phyloP scores from a whole-genome alignment of 2,329 filamentous ascomycete genomes.

The Cytospora piceicola region DNA sequence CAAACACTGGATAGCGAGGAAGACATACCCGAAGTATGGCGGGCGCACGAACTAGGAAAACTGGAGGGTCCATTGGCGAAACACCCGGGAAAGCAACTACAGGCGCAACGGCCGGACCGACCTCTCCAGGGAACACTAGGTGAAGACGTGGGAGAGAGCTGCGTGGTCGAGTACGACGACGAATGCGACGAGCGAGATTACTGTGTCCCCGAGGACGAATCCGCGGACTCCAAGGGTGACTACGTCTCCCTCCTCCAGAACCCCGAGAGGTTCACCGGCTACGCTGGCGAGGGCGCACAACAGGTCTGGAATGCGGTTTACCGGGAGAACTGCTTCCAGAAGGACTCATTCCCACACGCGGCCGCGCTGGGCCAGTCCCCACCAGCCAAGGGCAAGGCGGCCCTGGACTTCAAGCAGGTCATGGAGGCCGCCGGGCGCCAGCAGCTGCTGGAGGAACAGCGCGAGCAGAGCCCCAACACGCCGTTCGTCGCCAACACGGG shows the following conservation, averaged over 20 bases:
- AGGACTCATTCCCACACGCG: constrained; percentile 64
- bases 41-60: constrained; percentile 88
- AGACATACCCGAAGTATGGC: constrained; percentile 90
- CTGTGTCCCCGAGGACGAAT: constrained; percentile 94
- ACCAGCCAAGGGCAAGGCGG: constrained; percentile 54
- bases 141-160: constrained; percentile 88
- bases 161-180: constrained; percentile 95
- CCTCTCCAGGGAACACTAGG: constrained; percentile 84
- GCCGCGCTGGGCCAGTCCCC: constrained; percentile 56
- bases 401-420: constrained; percentile 64
- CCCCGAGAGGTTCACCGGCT: constrained; percentile 94
- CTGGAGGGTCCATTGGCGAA: constrained; percentile 88
- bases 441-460: constrained; percentile 63
- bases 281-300: constrained; percentile 79
- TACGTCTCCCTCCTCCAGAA: constrained; percentile 95
- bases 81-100: constrained; percentile 78
- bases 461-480: constrained; percentile 57
- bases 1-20: constrained; percentile 94
- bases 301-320: constrained; percentile 98
- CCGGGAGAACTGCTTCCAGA: constrained; percentile 92
- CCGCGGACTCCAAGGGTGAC: constrained; percentile 82
- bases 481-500: constrained; percentile 66
- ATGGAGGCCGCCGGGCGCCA: constrained; percentile 63
- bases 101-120: constrained; percentile 69
- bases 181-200: constrained; percentile 97